A percentile compares a stretch with the other conserved stretches of the same genome.
phyloP scores from a whole-genome alignment of 768 basidiomycete species.

The Pleurotus tuoliensis region DNA sequence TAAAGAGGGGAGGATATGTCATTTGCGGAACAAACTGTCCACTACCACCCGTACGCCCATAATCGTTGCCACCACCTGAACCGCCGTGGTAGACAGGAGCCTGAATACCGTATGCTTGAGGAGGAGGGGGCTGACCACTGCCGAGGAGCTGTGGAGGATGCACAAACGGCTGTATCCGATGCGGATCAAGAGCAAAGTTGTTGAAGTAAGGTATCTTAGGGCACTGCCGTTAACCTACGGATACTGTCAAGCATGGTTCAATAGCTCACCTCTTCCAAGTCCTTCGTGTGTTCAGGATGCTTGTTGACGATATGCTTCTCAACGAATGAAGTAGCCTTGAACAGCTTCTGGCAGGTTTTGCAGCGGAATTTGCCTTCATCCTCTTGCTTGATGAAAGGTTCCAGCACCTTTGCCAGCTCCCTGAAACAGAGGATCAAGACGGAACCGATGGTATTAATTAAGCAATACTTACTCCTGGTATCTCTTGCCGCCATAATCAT shows the following conservation, averaged over 20 bases:
- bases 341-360: slow-evolving; percentile 94
- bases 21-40: slow-evolving; percentile 24
- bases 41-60: slow-evolving; percentile 27
- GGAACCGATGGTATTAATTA: not conserved
- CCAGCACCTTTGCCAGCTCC: slow-evolving; percentile 75
- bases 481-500: slow-evolving; percentile 85
- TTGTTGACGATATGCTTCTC: slow-evolving; percentile 98
- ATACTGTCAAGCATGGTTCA: slow-evolving; percentile 1
- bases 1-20: slow-evolving; percentile 40
- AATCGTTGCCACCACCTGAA: slow-evolving; percentile 18
- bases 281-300: slow-evolving; percentile 80
- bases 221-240: too few relatives aligned
- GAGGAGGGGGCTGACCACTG: slow-evolving; percentile 70
- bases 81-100: slow-evolving; percentile 45
- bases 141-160: slow-evolving; percentile 70
- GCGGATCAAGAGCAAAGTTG: slow-evolving; percentile 94
- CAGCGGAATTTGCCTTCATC: slow-evolving; percentile 97
- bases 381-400: slow-evolving; percentile 86
- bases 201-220: slow-evolving; percentile 84
- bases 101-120: slow-evolving; percentile 82
- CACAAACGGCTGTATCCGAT: slow-evolving; percentile 81
- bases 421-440: slow-evolving; percentile 35
- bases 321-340: slow-evolving; percentile 95
- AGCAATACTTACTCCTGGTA: slow-evolving; percentile 23
- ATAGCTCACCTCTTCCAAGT: slow-evolving; percentile 72